Base-by-base conservation (phyloP, 208 protist genomes). In the Leishmania aethiopica region DNA sequence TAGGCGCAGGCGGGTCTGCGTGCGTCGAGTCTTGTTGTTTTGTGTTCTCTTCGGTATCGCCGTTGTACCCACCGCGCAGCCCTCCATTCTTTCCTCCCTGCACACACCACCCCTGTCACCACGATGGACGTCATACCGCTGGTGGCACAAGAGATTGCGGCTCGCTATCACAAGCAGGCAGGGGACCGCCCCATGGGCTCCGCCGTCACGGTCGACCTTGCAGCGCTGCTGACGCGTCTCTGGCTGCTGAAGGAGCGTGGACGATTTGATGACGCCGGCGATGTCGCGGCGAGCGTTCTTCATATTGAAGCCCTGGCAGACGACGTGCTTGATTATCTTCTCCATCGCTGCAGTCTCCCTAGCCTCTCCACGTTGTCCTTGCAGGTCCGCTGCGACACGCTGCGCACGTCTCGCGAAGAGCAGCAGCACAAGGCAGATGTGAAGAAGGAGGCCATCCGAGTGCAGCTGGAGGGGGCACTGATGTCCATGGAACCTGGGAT, bases 51-150 rank as follows among this genome's bases (percentile, higher is more conserved):
- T 55, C 17, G 11, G 51, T 55, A 32, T 7, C 11, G 10, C n/a
- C n/a, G 8, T 19, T 67, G n/a, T 28, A 45, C 17, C 37, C 19
- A n/a, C 51, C 51, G n/a, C 69, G 6, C 37, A 28, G 22, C 69
- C 72, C 22, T 77, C 37, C 69, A 40, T 80, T 64, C 71, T 79
- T 77, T 77, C 53, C 75, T 60, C 11, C 60, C 45, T 71, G 3
- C 35, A 64, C 42, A 1, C 25, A 28, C 15, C 45, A 45, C n/a
- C 0, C n/a, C 32, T 55, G n/a, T n/a, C 72, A 17, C 32, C 55
- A 17, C 53, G 53, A 97, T 97, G 95, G 87, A 97, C 62, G 91
- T 97, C 51, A 86, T 91, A 59, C 89, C 88, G 0, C 73, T 89
- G 4, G 87, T 96, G 25, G 93, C 91, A 37, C 89, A 95, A 79